These are phyloP conservation scores for Yamadazyma blattariae DNA, from an alignment of 1,139 yeast species.

Conservation along the genomic window DNA sequence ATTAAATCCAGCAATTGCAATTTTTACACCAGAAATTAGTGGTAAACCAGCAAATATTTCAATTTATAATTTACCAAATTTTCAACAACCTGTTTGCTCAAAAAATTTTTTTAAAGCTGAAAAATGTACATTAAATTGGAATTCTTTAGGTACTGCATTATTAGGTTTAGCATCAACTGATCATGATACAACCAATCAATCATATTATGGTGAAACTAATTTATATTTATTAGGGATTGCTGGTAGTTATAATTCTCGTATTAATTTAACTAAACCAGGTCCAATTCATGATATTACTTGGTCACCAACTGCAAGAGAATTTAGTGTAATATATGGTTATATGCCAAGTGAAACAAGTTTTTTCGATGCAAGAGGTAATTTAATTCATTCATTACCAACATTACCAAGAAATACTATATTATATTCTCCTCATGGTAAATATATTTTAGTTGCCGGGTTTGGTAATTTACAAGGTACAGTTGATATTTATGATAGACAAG, in stretches of 20 bases:
- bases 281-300: conserved; percentile 97
- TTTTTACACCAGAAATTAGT: conserved; percentile 80
- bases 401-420: conserved; percentile 87
- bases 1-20: conserved; percentile 85
- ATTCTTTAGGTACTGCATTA: conserved; percentile 88
- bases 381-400: conserved; percentile 78
- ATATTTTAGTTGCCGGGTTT: conserved; percentile 91
- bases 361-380: conserved; percentile 91
- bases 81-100: conserved; percentile 76
- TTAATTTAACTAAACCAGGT: conserved; percentile 85
- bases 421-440: conserved; percentile 93
- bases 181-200: conserved; percentile 89
- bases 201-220: conserved; percentile 96
- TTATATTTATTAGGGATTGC: conserved; percentile 88
- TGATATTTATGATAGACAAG: conserved; percentile 91
- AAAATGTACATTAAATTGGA: conserved; percentile 90
- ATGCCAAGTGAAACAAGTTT: conserved; percentile 98
- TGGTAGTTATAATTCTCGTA: conserved; percentile 88
- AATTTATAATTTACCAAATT: conserved; percentile 74
- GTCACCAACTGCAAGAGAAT: conserved; percentile 96
- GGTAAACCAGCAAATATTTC: conserved; percentile 88
- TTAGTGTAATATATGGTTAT: conserved; percentile 94
- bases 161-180: conserved; percentile 94
- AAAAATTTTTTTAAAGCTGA: conserved; percentile 96
- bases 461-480: conserved; percentile 98